phyloP scores from a whole-genome alignment of 73 alveolate species.

The Vitrella brassicaformis region DNA sequence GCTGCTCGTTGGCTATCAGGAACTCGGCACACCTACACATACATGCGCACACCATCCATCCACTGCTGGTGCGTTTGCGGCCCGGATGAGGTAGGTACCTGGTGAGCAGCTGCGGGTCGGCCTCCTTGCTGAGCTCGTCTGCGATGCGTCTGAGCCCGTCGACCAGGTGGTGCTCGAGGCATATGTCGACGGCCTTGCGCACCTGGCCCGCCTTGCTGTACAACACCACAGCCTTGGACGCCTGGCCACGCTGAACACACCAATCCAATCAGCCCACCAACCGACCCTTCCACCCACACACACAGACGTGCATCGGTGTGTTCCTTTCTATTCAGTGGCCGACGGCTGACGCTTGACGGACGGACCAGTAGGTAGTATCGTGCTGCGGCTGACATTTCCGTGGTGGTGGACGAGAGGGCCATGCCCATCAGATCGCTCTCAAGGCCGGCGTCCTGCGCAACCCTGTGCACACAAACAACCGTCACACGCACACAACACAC shows the following conservation, averaged over 20 bases:
- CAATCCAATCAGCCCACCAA: too few species aligned
- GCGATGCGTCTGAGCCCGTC: slow-evolving; percentile 35
- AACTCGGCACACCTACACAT: slow-evolving; percentile 61
- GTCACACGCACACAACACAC: too few species aligned
- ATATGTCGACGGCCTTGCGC: slow-evolving; percentile 67
- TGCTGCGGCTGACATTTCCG: slow-evolving; percentile 42
- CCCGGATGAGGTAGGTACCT: too few species aligned
- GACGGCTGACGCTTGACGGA: too few species aligned
- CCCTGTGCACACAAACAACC: too few species aligned
- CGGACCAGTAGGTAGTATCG: slow-evolving; percentile 65
- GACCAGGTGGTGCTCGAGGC: slow-evolving; percentile 30
- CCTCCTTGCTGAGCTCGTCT: slow-evolving; percentile 25
- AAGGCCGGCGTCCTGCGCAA: slow-evolving; percentile 68
- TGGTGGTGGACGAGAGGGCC: slow-evolving; percentile 48
- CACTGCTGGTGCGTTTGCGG: too few species aligned
- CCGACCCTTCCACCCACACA: too few species aligned
- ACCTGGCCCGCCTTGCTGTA: slow-evolving; percentile 60
- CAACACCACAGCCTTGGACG: slow-evolving; percentile 59
- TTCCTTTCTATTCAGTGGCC: too few species aligned
- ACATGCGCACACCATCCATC: too few species aligned
- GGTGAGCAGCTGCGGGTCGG: slow-evolving; percentile 61
- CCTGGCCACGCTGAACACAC: slow-evolving; percentile 51
- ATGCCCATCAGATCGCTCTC: slow-evolving; percentile 74
- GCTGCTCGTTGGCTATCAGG: slow-evolving; percentile 64
- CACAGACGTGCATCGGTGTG: too few species aligned